Conservation (phyloP, 2,329 filamentous ascomycete genomes). For the Bertia moriformis region DNA sequence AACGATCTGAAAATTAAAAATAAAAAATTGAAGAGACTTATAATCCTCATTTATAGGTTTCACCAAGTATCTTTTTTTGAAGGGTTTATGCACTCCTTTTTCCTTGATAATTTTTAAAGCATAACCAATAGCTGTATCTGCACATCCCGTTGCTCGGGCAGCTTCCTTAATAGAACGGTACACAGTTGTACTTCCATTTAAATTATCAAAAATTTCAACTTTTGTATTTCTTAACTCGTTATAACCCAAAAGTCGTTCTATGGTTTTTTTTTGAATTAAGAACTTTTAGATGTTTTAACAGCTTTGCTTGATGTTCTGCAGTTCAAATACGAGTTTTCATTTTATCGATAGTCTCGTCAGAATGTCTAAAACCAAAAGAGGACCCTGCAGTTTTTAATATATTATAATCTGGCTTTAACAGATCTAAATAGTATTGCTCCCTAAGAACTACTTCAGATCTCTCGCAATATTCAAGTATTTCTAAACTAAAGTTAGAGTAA, state of each 20-base stretch:
- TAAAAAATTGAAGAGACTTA: no score
- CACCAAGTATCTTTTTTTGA: neutral
- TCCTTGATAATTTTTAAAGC: neutral
- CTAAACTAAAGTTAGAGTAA: constrained; percentile 4
- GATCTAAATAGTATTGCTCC: constrained; percentile 4
- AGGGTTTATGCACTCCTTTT: neutral
- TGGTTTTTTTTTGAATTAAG: neutral
- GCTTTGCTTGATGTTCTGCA: neutral
- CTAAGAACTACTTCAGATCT: constrained; percentile 1
- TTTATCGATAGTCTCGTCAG: neutral
- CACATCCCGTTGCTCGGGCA: neutral
- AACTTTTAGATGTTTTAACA: neutral
- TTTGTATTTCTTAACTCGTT: neutral
- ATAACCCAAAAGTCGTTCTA: neutral
- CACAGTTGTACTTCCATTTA: neutral
- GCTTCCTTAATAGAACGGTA: neutral
- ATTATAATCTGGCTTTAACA: constrained; percentile 5
- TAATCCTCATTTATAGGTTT: neutral
- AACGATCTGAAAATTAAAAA: no score
- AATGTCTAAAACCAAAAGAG: constrained; percentile 4
- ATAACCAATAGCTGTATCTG: neutral
- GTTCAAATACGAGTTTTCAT: neutral
- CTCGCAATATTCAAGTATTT: constrained; percentile 3
- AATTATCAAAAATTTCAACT: neutral
- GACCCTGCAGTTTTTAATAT: constrained; percentile 4